A percentile compares a stretch with the other conserved stretches of the same genome.
These are phyloP conservation scores for Cadophora sp. DNA, from an alignment of 2,329 filamentous ascomycete species.

Conservation along the genomic window DNA sequence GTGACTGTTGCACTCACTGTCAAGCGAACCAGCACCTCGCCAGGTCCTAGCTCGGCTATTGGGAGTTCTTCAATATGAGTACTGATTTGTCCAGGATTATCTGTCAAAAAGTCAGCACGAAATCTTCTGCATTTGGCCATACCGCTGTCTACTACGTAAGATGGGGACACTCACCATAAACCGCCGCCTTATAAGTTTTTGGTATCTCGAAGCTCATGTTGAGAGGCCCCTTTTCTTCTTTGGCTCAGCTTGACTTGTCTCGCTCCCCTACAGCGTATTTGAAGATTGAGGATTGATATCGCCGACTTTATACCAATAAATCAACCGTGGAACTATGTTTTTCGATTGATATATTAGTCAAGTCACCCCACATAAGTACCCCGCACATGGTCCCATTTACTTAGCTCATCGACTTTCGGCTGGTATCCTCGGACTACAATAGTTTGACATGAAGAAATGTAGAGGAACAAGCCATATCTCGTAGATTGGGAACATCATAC, in stretches of 20 bases:
- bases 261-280: too few relatives aligned
- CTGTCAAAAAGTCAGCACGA: neutral
- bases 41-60: slow-evolving; percentile 65
- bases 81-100: slow-evolving; percentile 66
- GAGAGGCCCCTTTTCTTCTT: neutral
- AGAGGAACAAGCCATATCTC: too few relatives aligned
- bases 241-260: too few relatives aligned
- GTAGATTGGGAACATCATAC: neutral
- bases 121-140: too few relatives aligned
- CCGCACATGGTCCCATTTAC: neutral
- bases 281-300: too few relatives aligned
- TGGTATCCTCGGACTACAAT: neutral
- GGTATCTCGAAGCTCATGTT: slow-evolving; percentile 48
- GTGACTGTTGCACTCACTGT: slow-evolving; percentile 42
- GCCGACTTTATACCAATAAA: too few relatives aligned
- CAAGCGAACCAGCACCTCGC: slow-evolving; percentile 66
- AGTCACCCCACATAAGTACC: neutral
- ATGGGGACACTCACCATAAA: slow-evolving; percentile 52
- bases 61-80: slow-evolving; percentile 67
- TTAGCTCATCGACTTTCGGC: neutral
- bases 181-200: slow-evolving; percentile 64
- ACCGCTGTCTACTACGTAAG: too few relatives aligned
- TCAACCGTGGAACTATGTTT: neutral
- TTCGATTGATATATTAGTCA: neutral
- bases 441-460: neutral